Percentiles rank a stretch among this genome's conserved stretches.
phyloP scores from a whole-genome alignment of 192 early-diverging fungal species.

The Rhizoclosmatium globosum region DNA sequence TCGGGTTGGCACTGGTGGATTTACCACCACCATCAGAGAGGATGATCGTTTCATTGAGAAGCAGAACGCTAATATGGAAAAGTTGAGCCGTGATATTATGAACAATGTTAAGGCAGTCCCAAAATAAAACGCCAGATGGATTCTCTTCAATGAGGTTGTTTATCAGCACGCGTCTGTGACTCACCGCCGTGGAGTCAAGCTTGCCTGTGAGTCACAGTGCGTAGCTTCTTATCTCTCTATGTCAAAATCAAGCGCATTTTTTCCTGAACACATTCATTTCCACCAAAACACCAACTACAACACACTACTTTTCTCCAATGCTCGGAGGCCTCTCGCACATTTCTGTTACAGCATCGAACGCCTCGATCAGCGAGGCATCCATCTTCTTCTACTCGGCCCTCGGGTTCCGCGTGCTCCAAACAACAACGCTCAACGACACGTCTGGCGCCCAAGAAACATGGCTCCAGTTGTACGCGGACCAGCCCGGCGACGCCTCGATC shows the following conservation, averaged over 20 bases:
- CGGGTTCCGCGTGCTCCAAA: slow-evolving; percentile 63
- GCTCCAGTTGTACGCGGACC: slow-evolving; percentile 65
- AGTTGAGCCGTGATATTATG: neutral
- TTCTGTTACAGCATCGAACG: slow-evolving; percentile 38
- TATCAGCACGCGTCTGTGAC: neutral
- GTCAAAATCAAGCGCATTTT: neutral
- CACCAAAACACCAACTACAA: neutral
- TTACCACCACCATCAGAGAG: slow-evolving; percentile 25
- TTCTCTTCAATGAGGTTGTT: neutral
- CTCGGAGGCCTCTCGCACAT: slow-evolving; percentile 46
- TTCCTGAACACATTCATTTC: neutral
- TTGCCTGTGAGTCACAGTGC: neutral
- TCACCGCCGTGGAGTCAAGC: neutral
- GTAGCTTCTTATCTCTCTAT: neutral
- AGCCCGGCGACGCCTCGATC: slow-evolving; percentile 16
- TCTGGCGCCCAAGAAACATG: slow-evolving; percentile 49
- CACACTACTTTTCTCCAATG: neutral
- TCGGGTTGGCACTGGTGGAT: slow-evolving; percentile 13
- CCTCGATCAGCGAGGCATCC: slow-evolving; percentile 40
- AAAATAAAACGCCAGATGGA: neutral
- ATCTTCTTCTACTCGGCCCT: slow-evolving; percentile 64
- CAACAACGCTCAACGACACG: slow-evolving; percentile 44
- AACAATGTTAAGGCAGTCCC: neutral
- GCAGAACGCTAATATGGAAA: neutral
- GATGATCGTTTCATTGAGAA: slow-evolving; percentile 15